phyloP scores from a whole-genome alignment of 2,329 filamentous ascomycete genomes.

The Epichloe amarillans region DNA sequence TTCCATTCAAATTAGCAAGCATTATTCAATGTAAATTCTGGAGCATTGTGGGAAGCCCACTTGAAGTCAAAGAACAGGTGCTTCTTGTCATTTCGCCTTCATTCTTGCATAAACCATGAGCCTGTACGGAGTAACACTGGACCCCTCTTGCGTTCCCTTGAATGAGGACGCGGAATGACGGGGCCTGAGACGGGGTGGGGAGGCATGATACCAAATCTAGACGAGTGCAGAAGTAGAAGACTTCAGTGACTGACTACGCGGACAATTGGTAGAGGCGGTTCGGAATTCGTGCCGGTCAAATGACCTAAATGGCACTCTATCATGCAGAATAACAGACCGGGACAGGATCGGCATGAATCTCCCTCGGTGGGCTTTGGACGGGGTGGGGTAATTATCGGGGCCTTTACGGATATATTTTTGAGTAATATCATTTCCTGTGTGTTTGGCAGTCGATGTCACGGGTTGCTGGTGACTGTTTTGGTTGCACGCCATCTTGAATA shows the following conservation, averaged over 20 bases:
- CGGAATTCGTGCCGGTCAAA: neutral
- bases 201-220: neutral
- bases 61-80: neutral
- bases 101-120: no score
- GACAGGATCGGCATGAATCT: neutral
- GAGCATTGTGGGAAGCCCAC: neutral
- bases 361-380: no score
- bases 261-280: neutral
- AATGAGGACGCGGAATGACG: neutral
- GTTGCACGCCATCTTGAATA: no score
- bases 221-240: neutral
- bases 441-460: no score
- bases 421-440: no score
- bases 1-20: neutral
- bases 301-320: neutral
- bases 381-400: no score
- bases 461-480: no score
- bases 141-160: no score
- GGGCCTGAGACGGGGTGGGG: neutral
- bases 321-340: neutral
- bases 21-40: neutral
- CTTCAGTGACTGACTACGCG: neutral
- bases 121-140: no score
- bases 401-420: no score
- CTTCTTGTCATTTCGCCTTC: no score